Base-by-base conservation (phyloP, 331 rosid species). In the Rosa hybrid region DNA sequence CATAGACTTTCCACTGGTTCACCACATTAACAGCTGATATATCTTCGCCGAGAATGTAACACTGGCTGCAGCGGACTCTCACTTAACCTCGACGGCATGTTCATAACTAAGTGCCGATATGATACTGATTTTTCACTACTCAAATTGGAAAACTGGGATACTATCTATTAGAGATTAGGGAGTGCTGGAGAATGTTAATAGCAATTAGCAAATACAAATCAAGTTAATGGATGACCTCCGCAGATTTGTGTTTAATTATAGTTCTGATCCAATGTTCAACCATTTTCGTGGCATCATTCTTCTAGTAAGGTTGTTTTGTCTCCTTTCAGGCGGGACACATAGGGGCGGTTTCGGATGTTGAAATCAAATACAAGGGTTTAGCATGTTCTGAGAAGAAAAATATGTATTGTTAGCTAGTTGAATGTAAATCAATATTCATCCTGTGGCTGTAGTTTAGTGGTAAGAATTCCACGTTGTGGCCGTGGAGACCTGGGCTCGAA, bases 401-500 rank as follows among this genome's bases (percentile, higher is more conserved):
- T 34, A 2, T 34, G 4, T 34, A 34, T 34, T 3, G 4, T 34
- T 34, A 34, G 0, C 0, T n/a, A 34, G 38, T 34, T 2, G 38
- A 14, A 18, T 10, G 16, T 12, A 48, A 49, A 13, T 0, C 17
- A 12, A 0, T 0, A 2, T 3, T 2, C 48, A 38, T 1, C 21
- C 2, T 18, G 92, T 86, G 92, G 90, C 90, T 86, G 90, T 88
- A 88, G 92, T 88, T 88, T 86, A 84, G 91, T 86, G 89, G 89
- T 86, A 70, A 86, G 88, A 86, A 88, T 84, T 88, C 86, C 90
- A 84, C 90, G 88, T 92, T 86, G 97, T 91, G 94, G 95, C 94
- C 95, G 92, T 91, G 92, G 97, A 91, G 98, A 94, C 94, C 90
- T 88, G 94, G 92, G 94, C 93, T 88, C 88, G 96, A 94, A 88